Percentiles rank a stretch among this genome's conserved stretches.
Conservation (phyloP, 148 eudicot genomes). For the Rheum nobile region DNA sequence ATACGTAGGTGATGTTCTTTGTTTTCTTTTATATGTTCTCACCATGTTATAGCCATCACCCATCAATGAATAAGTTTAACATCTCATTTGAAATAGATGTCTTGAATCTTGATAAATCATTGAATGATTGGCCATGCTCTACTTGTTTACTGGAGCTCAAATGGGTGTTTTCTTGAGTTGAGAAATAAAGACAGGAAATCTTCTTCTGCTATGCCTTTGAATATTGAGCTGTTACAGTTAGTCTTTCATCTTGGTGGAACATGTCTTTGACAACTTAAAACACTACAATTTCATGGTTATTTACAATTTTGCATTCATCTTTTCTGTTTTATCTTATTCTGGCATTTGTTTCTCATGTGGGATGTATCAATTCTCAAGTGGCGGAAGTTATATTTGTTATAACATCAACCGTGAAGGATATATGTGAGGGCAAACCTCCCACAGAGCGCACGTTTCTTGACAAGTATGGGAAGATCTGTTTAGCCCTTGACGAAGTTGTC, state of each 20-base stretch:
- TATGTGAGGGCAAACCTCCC: slow-evolving; percentile 90
- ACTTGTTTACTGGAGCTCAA: background rate
- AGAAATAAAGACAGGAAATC: background rate
- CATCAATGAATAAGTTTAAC: background rate
- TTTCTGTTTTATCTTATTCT: background rate
- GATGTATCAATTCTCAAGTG: slow-evolving; percentile 29
- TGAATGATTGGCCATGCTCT: background rate
- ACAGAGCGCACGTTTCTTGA: slow-evolving; percentile 90
- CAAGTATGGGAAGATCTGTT: slow-evolving; percentile 93
- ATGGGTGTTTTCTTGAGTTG: background rate
- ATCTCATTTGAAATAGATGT: background rate
- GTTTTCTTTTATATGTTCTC: background rate
- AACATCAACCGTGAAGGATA: slow-evolving; percentile 80
- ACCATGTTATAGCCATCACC: background rate
- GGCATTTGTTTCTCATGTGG: background rate
- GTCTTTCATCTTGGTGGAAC: background rate
- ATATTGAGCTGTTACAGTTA: background rate
- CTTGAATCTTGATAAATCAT: background rate
- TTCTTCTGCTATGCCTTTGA: background rate
- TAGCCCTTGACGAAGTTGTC: slow-evolving; percentile 89
- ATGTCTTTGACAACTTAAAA: background rate
- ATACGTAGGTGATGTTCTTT: background rate
- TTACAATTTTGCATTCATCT: background rate
- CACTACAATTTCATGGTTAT: background rate
- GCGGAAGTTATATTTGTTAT: slow-evolving; percentile 71